Base-by-base conservation (phyloP, 345 rosid species). In the Corchorus olitorius region DNA sequence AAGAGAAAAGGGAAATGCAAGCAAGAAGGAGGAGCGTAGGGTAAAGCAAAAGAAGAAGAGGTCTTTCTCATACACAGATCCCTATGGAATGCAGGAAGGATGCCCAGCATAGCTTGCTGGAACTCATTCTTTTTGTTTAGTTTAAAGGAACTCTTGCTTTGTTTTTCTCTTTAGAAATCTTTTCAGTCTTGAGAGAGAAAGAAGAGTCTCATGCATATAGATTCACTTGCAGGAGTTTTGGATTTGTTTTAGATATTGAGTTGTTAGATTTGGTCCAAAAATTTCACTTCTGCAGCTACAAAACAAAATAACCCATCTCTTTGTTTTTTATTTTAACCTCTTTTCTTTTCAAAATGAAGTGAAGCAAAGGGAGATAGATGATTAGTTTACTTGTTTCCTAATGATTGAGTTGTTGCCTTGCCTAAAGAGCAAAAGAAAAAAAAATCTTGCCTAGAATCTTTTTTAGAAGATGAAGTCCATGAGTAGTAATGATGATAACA, bases 11-110 rank as follows among this genome's bases (percentile, higher is more conserved):
- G 15, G 60, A 8, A 20, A 22, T 52, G 61, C 27, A 69, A 55
- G 61, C 27, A 69, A 55, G 65, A 14, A 46, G 79, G 77, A 76
- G 82, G 77, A 76, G 82, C 54, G 76, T 78, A 82, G 83, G 79
- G 80, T 82, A 82, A 84, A 84, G 79, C 70, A 84, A 78, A 88
- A 27, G 27, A 27, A 88, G 88, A 80, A 84, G 87, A 84, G 80
- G 95, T 89, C 94, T 90, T 92, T 91, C 94, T 89, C 93, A 87
- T 66, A 81, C 95, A 84, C 98, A 88, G 98, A 94, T 94, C 98
- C 98, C 97, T 74, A 94, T 85, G 90, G 87, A 82, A 86, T 93
- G 93, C 92, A 83, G 85, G 86, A 81, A 82, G 72, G 82, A 84
- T 90, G 80, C 89, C 87, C 85, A 76, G 85, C 91, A 85, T 85